Conservation (phyloP, 2,329 filamentous ascomycete species). For the Cladophialophora bantiana region DNA sequence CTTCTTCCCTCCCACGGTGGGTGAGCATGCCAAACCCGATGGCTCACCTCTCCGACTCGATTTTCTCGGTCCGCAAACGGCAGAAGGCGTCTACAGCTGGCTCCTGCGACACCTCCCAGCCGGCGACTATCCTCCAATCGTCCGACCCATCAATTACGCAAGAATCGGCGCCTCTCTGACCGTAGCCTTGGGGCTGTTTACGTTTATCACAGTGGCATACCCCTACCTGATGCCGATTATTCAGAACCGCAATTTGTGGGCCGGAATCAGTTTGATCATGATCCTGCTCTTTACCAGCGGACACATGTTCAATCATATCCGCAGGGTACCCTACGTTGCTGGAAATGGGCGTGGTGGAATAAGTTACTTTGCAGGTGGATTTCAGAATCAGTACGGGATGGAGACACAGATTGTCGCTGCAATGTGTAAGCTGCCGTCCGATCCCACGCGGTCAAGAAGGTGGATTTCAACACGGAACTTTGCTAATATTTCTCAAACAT, state of each 20-base stretch:
- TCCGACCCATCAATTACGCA: slow-evolving; percentile 86
- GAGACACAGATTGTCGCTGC: slow-evolving; percentile 95
- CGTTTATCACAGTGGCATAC: slow-evolving; percentile 72
- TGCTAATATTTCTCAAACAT: slow-evolving; percentile 24
- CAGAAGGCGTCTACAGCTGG: slow-evolving; percentile 82
- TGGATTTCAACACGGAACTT: background rate
- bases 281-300: slow-evolving; percentile 94
- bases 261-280: slow-evolving; percentile 82
- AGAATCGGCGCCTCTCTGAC: slow-evolving; percentile 73
- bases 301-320: slow-evolving; percentile 99
- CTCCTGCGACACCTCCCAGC: slow-evolving; percentile 77
- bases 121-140: slow-evolving; percentile 72
- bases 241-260: slow-evolving; percentile 93
- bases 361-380: slow-evolving; percentile 87
- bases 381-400: slow-evolving; percentile 90
- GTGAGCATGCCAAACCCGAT: slow-evolving; percentile 76
- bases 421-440: slow-evolving; percentile 72
- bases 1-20: slow-evolving; percentile 83
- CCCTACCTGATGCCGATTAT: slow-evolving; percentile 82
- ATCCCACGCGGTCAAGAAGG: background rate
- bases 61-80: slow-evolving; percentile 78
- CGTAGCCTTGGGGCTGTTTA: slow-evolving; percentile 72
- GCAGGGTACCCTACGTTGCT: slow-evolving; percentile 90
- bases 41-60: slow-evolving; percentile 79
- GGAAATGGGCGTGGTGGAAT: slow-evolving; percentile 85